Percentiles rank a stretch among this genome's conserved stretches.
Evolutionary conservation across 441 rosid species (phyloP).

Genomic region (Rhodomyrtus psidioides): DNA sequence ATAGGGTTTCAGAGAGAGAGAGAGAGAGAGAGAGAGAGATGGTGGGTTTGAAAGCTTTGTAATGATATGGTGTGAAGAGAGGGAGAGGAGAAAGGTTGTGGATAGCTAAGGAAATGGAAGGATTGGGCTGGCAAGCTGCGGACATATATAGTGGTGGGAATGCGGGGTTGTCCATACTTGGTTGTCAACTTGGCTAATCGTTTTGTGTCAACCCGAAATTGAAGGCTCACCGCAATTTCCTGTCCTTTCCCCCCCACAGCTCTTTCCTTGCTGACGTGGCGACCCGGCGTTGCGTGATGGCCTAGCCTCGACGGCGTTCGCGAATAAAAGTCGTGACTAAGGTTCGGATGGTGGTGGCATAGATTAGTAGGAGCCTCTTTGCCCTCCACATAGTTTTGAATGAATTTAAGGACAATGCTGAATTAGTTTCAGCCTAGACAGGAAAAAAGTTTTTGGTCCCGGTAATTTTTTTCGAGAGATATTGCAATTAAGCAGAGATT

Average conservation of each 20-base stretch:
- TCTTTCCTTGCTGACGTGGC: neutral
- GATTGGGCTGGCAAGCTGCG: slow-evolving; percentile 24
- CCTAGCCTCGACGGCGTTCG: neutral
- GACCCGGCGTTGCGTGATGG: neutral
- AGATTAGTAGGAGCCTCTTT: too few relatives aligned
- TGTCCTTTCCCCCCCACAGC: neutral
- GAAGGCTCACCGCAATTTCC: neutral
- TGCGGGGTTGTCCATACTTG: slow-evolving; percentile 7
- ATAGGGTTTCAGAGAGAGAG: neutral
- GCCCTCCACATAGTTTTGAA: neutral
- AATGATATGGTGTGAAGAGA: neutral
- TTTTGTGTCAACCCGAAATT: slow-evolving; percentile 25
- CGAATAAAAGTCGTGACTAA: neutral
- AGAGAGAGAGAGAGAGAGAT: neutral
- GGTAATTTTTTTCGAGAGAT: neutral
- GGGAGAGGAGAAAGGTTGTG: neutral
- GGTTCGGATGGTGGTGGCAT: too few relatives aligned
- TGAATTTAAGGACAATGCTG: neutral
- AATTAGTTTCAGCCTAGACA: neutral
- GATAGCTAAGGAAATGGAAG: slow-evolving; percentile 24
- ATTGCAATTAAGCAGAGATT: neutral
- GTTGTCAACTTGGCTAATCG: slow-evolving; percentile 10
- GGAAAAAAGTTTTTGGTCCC: neutral
- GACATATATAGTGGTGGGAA: neutral
- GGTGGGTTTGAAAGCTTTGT: neutral